Percentiles rank a stretch among this genome's conserved stretches.
Evolutionary conservation across 805 yeast genomes (phyloP).

Genomic region (Candida awuae): DNA sequence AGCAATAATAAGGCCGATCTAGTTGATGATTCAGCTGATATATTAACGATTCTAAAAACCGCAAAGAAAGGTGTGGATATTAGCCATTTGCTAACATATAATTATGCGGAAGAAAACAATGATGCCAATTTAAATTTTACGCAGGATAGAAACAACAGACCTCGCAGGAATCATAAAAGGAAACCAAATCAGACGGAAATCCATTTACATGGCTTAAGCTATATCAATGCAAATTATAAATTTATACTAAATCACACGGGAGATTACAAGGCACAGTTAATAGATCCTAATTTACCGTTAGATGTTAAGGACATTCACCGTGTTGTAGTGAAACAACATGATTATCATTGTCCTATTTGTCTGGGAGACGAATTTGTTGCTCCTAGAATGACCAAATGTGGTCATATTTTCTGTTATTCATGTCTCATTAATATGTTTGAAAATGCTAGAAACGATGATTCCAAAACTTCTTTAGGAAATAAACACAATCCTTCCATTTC

Average conservation of each 20-base stretch:
- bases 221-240: constrained; percentile 76
- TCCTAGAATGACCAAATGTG: constrained; percentile 92
- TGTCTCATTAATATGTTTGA: constrained; percentile 70
- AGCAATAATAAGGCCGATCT: constrained; percentile 3
- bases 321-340: constrained; percentile 64
- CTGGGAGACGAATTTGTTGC: constrained; percentile 77
- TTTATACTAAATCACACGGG: constrained; percentile 66
- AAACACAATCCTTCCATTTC: constrained; percentile 11
- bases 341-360: constrained; percentile 82
- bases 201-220: constrained; percentile 54
- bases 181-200: constrained; percentile 17
- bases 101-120: constrained; percentile 30
- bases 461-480: constrained; percentile 19
- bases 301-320: constrained; percentile 54
- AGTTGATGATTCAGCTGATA: constrained; percentile 12
- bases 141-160: constrained; percentile 8
- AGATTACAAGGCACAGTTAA: constrained; percentile 46
- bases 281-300: constrained; percentile 72
- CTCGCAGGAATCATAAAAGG: constrained; percentile 17
- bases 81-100: constrained; percentile 59
- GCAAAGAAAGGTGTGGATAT: constrained; percentile 32
- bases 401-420: constrained; percentile 81
- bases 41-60: constrained; percentile 15
- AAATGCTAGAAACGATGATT: constrained; percentile 27
- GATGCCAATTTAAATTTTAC: constrained; percentile 4